Conservation (phyloP, 2,329 filamentous ascomycete genomes). For the Diplodia mutila region DNA sequence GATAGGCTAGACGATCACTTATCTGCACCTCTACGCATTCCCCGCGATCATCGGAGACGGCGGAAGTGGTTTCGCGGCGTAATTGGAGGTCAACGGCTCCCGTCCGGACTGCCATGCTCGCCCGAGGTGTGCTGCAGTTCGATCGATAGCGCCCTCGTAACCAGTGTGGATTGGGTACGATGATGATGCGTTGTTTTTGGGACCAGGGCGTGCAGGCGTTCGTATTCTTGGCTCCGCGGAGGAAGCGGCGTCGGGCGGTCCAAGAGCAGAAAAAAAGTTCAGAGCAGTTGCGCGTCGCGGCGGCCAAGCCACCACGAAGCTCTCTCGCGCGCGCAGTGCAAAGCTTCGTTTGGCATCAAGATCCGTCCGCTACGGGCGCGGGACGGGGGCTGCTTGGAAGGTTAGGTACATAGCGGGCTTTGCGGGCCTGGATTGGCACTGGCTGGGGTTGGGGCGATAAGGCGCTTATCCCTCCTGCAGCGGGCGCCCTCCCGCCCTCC, state of each 20-base stretch:
- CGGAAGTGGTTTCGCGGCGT: neutral
- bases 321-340: neutral
- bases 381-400: neutral
- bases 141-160: too few species aligned
- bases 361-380: neutral
- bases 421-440: neutral
- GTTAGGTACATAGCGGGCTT: neutral
- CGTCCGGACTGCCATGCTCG: neutral
- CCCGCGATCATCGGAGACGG: neutral
- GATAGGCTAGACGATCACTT: neutral
- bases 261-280: neutral
- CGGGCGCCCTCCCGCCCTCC: neutral
- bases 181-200: neutral
- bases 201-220: neutral
- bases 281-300: neutral
- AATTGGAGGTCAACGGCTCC: neutral
- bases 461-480: neutral
- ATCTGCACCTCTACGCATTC: neutral
- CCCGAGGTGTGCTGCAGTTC: neutral
- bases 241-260: neutral
- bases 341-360: neutral
- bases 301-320: constrained; percentile 10
- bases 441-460: constrained; percentile 4
- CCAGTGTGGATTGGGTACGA: too few species aligned
- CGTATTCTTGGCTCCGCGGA: neutral